Evolutionary conservation across 768 basidiomycete genomes (phyloP).

Genomic region (Infundibulicybe gibba): DNA sequence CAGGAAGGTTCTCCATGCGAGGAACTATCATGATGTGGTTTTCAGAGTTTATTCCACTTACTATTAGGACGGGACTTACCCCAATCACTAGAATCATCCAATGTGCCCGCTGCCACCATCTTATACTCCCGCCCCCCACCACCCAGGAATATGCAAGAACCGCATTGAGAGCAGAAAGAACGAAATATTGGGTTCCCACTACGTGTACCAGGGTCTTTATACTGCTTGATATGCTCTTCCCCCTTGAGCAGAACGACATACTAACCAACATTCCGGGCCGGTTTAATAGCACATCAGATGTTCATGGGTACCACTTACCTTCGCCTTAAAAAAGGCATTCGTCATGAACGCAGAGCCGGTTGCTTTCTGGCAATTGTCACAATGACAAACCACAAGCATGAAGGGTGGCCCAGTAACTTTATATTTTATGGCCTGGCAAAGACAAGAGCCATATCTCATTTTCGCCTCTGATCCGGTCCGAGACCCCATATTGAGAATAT

Average conservation of each 20-base stretch:
- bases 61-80: constrained; percentile 16
- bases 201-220: constrained; percentile 16
- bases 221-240: constrained; percentile 15
- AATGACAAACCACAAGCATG: constrained; percentile 37
- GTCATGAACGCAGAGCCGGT: constrained; percentile 37
- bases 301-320: no score
- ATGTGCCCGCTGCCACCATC: constrained; percentile 23
- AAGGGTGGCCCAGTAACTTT: constrained; percentile 30
- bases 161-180: constrained; percentile 22
- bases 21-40: no score
- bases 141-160: constrained; percentile 18
- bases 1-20: no score
- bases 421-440: constrained; percentile 32
- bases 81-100: constrained; percentile 26
- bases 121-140: constrained; percentile 12
- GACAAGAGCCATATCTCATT: constrained; percentile 13
- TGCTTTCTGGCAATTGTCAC: constrained; percentile 37
- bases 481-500: no score
- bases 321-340: constrained; percentile 27
- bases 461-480: no score
- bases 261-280: constrained; percentile 1
- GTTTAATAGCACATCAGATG: no score
- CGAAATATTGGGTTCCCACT: constrained; percentile 18
- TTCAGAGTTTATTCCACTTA: no score
- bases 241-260: constrained; percentile 17